These are phyloP conservation scores for Solanum sparsipilum DNA, from an alignment of 257 asterid species.

Conservation along the genomic window DNA sequence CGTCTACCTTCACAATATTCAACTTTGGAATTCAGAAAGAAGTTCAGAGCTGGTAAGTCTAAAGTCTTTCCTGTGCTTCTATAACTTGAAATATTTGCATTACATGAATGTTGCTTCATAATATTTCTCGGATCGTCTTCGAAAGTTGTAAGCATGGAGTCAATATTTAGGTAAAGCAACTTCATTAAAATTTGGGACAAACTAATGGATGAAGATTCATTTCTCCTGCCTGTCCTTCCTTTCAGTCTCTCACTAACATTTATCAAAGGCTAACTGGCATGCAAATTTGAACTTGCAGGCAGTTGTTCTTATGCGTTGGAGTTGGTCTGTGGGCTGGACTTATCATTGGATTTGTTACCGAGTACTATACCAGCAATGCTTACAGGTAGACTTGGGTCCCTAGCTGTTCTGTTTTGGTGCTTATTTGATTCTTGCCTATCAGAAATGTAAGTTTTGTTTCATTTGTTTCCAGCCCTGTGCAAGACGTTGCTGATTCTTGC, in stretches of 20 bases:
- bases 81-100: background rate
- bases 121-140: background rate
- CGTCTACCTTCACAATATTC: slow-evolving; percentile 59
- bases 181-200: background rate
- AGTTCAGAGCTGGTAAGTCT: slow-evolving; percentile 57
- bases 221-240: background rate
- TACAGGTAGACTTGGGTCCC: slow-evolving; percentile 33
- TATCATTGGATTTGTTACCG: slow-evolving; percentile 65
- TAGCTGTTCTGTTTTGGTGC: background rate
- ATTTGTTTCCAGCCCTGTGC: slow-evolving; percentile 57
- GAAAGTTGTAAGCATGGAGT: background rate
- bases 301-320: slow-evolving; percentile 59
- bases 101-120: background rate
- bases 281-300: slow-evolving; percentile 30
- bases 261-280: background rate
- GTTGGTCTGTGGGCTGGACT: slow-evolving; percentile 91
- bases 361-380: slow-evolving; percentile 73
- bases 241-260: background rate
- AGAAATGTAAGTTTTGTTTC: background rate
- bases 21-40: slow-evolving; percentile 70
- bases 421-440: background rate
- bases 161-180: background rate
- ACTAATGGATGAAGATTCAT: background rate
- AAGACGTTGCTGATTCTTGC: slow-evolving; percentile 91
- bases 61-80: background rate